A percentile compares a stretch with the other conserved stretches of the same genome.
Conservation (phyloP, 1,139 yeast genomes). For the Geotrichum carabidarum region DNA sequence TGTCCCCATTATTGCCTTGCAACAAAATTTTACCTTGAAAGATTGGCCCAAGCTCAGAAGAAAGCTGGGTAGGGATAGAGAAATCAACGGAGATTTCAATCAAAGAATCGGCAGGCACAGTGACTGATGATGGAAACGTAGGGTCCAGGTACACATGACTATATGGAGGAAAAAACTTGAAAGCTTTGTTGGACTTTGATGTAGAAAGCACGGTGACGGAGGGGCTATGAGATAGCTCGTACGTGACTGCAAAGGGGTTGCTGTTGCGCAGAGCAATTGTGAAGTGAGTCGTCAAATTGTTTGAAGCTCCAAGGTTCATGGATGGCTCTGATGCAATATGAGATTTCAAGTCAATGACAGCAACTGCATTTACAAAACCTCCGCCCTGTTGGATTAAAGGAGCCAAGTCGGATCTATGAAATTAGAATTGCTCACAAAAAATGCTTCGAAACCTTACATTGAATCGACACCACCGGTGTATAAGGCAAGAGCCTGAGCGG, state of each 20-base stretch:
- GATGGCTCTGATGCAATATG: slow-evolving; percentile 19
- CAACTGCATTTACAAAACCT: slow-evolving; percentile 37
- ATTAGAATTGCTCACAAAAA: not conserved
- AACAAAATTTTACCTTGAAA: slow-evolving; percentile 12
- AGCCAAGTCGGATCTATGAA: slow-evolving; percentile 16
- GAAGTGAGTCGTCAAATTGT: slow-evolving; percentile 18
- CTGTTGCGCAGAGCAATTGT: slow-evolving; percentile 19
- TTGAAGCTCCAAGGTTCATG: slow-evolving; percentile 19
- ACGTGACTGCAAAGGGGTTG: slow-evolving; percentile 19
- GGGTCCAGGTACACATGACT: slow-evolving; percentile 7
- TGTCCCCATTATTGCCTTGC: slow-evolving; percentile 3
- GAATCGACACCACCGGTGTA: slow-evolving; percentile 9
- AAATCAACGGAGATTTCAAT: slow-evolving; percentile 5
- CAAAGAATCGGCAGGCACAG: slow-evolving; percentile 4
- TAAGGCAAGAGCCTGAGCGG: slow-evolving; percentile 8
- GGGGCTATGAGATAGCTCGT: slow-evolving; percentile 20
- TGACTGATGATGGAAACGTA: slow-evolving; percentile 1
- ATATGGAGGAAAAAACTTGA: slow-evolving; percentile 20
- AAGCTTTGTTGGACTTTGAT: not conserved
- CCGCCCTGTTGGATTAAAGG: slow-evolving; percentile 27
- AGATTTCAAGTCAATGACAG: slow-evolving; percentile 38
- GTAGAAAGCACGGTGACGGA: slow-evolving; percentile 19
- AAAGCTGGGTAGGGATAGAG: not conserved
- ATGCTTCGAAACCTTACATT: not conserved
- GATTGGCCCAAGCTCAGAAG: slow-evolving; percentile 5